A percentile compares a stretch with the other conserved stretches of the same genome.
These are phyloP conservation scores for Pseudomassariella vexata DNA, from an alignment of 2,329 filamentous ascomycete genomes.

Conservation along the genomic window DNA sequence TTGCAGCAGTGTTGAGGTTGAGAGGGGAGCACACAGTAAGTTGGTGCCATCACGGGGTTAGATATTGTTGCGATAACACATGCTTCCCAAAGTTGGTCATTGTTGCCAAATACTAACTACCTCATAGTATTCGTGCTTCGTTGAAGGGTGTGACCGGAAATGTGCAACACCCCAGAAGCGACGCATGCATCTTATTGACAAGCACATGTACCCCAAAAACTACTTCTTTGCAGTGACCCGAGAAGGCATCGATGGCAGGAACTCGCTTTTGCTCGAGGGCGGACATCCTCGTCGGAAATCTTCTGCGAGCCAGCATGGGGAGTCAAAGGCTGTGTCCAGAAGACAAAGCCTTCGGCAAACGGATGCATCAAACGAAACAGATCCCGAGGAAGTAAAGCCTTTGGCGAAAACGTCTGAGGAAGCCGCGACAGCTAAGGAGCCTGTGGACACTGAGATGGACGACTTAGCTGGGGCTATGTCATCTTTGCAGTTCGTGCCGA, in stretches of 20 bases:
- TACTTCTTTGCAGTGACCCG: slow-evolving; percentile 87
- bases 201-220: slow-evolving; percentile 83
- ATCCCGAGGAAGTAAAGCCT: slow-evolving; percentile 8
- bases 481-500: slow-evolving; percentile 64
- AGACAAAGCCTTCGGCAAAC: slow-evolving; percentile 22
- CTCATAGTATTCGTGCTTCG: slow-evolving; percentile 75
- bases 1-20: slow-evolving; percentile 65
- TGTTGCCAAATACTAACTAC: slow-evolving; percentile 8
- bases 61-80: not conserved
- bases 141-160: slow-evolving; percentile 79
- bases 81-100: not conserved
- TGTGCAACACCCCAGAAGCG: slow-evolving; percentile 81
- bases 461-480: slow-evolving; percentile 64
- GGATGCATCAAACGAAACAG: slow-evolving; percentile 9
- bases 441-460: slow-evolving; percentile 51
- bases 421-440: slow-evolving; percentile 12
- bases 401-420: slow-evolving; percentile 12
- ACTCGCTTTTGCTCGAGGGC: slow-evolving; percentile 66
- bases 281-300: slow-evolving; percentile 43
- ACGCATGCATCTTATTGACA: slow-evolving; percentile 84
- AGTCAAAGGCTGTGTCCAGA: slow-evolving; percentile 15
- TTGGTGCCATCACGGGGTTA: slow-evolving; percentile 9
- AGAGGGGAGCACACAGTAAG: slow-evolving; percentile 81
- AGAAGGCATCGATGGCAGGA: slow-evolving; percentile 80
- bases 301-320: slow-evolving; percentile 28